phyloP scores from a whole-genome alignment of 306 rosid genomes.

The Sesbania bispinosa region DNA sequence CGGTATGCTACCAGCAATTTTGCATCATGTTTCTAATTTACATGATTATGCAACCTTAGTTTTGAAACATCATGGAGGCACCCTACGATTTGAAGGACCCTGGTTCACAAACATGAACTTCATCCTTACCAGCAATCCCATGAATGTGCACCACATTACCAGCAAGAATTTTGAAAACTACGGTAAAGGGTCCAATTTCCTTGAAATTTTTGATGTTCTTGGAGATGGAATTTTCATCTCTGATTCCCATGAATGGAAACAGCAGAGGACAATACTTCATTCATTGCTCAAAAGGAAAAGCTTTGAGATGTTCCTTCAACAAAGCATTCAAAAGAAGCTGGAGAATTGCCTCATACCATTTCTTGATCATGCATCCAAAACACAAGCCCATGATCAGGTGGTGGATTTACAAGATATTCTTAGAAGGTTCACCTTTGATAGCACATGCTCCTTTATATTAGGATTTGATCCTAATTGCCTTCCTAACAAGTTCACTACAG shows the following conservation, averaged over 20 bases:
- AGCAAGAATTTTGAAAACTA: conserved; percentile 26
- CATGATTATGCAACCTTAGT: conserved; percentile 1
- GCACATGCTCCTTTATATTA: conserved; percentile 3
- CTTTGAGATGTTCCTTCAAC: neutral
- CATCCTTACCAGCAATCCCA: conserved; percentile 31
- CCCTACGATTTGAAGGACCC: conserved; percentile 30
- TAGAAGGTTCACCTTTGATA: conserved; percentile 21
- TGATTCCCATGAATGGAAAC: conserved; percentile 20
- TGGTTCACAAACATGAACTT: conserved; percentile 22
- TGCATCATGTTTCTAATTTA: neutral
- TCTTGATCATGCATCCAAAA: conserved; percentile 14
- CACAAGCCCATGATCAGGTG: too few relatives aligned
- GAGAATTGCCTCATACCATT: conserved; percentile 26
- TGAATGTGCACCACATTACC: conserved; percentile 29
- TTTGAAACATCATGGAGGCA: conserved; percentile 21
- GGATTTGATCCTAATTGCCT: conserved; percentile 35
- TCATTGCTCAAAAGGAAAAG: neutral
- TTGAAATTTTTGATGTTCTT: conserved; percentile 17
- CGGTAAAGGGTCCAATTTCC: neutral
- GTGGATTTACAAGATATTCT: conserved; percentile 39
- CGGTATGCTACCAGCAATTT: conserved; percentile 23
- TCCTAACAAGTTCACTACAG: neutral
- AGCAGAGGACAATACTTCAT: neutral
- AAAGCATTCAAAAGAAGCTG: conserved; percentile 19
- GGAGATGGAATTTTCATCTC: conserved; percentile 20